A percentile compares a stretch with the other conserved stretches of the same genome.
Conservation (phyloP, 441 rosid genomes). For the Populus hybrid region DNA sequence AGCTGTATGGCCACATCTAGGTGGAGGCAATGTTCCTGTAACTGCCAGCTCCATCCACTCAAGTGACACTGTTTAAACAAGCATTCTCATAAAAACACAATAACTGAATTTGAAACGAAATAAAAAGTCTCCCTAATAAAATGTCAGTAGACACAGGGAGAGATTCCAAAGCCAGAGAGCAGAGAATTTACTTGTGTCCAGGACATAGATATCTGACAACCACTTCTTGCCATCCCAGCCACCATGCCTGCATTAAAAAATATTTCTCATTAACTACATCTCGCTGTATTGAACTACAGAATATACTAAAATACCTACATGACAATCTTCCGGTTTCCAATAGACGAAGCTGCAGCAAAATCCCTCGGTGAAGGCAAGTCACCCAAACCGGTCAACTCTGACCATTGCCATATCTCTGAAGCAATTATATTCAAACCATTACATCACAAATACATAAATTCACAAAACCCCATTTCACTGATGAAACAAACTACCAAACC, state of each 20-base stretch:
- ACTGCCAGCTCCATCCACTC: constrained; percentile 93
- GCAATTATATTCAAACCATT: constrained; percentile 18
- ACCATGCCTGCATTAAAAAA: constrained; percentile 69
- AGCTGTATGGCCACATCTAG: constrained; percentile 98
- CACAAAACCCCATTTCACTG: neutral
- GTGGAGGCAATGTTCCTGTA: constrained; percentile 81
- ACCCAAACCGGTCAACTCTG: constrained; percentile 88
- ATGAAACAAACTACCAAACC: neutral
- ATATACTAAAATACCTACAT: constrained; percentile 44
- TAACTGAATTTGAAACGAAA: neutral
- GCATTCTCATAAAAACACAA: neutral
- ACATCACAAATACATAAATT: neutral
- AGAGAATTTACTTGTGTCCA: constrained; percentile 79
- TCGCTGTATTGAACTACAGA: neutral
- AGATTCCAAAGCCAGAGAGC: constrained; percentile 9
- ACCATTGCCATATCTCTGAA: constrained; percentile 99
- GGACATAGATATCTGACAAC: constrained; percentile 91
- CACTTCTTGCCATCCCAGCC: constrained; percentile 99
- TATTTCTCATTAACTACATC: constrained; percentile 13
- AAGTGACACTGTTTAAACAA: constrained; percentile 70
- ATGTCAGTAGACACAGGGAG: neutral
- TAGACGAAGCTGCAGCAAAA: constrained; percentile 88
- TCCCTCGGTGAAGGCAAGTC: constrained; percentile 96
- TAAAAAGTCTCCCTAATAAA: neutral
- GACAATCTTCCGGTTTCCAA: constrained; percentile 85